phyloP scores from a whole-genome alignment of 164 flowering plant genomes.

The Amborella trichopoda region DNA sequence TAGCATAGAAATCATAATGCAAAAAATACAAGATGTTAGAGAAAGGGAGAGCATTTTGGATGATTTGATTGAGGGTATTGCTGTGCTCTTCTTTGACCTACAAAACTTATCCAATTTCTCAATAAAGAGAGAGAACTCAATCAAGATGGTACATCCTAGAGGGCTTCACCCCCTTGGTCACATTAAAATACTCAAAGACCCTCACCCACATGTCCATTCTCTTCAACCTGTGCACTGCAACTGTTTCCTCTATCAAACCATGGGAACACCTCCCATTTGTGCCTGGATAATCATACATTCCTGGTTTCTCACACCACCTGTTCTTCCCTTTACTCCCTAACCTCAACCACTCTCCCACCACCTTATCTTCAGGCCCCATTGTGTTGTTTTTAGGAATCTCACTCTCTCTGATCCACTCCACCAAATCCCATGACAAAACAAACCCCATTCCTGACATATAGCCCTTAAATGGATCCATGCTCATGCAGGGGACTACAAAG shows the following conservation, averaged over 20 bases:
- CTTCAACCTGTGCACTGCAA: conserved; percentile 56
- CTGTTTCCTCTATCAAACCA: conserved; percentile 38
- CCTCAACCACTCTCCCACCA: conserved; percentile 48
- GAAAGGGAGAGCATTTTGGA: too few relatives aligned
- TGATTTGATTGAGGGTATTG: too few relatives aligned
- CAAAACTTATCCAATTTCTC: too few relatives aligned
- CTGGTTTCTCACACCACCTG: conserved; percentile 33
- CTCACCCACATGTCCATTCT: conserved; percentile 43
- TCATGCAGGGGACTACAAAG: conserved; percentile 45
- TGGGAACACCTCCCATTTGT: conserved; percentile 50
- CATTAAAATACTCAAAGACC: conserved; percentile 43
- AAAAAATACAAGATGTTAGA: too few relatives aligned
- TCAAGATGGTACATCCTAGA: conserved; percentile 25
- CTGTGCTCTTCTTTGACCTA: too few relatives aligned
- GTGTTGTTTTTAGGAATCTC: conserved; percentile 23
- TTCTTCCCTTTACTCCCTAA: conserved; percentile 32
- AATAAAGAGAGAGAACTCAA: background rate
- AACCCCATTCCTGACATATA: conserved; percentile 78
- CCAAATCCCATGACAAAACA: conserved; percentile 49
- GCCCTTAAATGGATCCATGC: conserved; percentile 33
- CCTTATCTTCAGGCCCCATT: conserved; percentile 44
- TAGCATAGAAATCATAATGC: too few relatives aligned
- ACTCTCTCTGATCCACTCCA: conserved; percentile 39
- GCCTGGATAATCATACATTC: conserved; percentile 48
- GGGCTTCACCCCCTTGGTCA: conserved; percentile 23